phyloP scores from a whole-genome alignment of 164 flowering plant species.

The Berberis thunbergii region DNA sequence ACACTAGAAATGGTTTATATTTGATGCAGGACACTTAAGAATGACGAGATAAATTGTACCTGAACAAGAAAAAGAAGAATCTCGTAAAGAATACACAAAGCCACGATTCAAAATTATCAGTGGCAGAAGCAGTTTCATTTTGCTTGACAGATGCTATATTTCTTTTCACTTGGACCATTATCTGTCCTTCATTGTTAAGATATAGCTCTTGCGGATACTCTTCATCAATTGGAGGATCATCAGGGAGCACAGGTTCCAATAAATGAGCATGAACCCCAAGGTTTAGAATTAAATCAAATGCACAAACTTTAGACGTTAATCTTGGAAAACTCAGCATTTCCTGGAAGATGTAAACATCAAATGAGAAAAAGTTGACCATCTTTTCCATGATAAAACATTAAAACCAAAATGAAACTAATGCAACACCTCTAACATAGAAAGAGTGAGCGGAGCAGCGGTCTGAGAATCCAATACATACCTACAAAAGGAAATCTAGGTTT shows the following conservation, averaged over 20 bases:
- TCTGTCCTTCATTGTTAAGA: constrained; percentile 39
- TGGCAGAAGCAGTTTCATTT: constrained; percentile 39
- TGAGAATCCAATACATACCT: constrained; percentile 92
- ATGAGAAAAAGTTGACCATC: not conserved
- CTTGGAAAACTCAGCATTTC: constrained; percentile 77
- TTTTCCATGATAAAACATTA: constrained; percentile 1
- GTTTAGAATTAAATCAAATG: constrained; percentile 89
- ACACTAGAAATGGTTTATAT: no score
- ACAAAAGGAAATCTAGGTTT: constrained; percentile 22
- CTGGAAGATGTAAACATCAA: constrained; percentile 33
- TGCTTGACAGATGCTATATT: constrained; percentile 31
- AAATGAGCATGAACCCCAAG: constrained; percentile 98
- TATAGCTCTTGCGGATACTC: constrained; percentile 53
- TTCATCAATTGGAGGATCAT: constrained; percentile 67
- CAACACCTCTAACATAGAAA: constrained; percentile 92
- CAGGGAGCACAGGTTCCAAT: constrained; percentile 69
- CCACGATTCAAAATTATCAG: constrained; percentile 82
- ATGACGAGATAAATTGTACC: constrained; percentile 28
- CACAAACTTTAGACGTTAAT: constrained; percentile 65
- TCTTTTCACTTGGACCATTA: constrained; percentile 25
- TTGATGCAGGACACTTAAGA: not conserved
- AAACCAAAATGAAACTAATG: constrained; percentile 9
- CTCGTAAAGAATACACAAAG: constrained; percentile 78
- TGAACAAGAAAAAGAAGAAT: constrained; percentile 90
- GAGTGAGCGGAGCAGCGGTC: constrained; percentile 89